Base-by-base conservation (phyloP, 2,329 filamentous ascomycete species). In the Colletotrichum caudatum region DNA sequence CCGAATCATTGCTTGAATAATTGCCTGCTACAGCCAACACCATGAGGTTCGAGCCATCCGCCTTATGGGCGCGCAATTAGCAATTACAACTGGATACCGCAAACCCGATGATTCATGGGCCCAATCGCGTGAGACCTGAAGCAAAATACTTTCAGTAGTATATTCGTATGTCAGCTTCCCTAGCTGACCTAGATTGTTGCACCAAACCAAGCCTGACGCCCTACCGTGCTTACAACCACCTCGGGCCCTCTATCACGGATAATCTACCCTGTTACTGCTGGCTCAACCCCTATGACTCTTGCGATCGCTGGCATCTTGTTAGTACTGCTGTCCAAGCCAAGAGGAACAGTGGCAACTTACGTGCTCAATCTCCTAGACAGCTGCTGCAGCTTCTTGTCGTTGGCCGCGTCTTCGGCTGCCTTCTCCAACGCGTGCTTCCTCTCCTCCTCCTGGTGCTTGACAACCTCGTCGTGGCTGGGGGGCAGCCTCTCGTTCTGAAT, bases 401-500 rank as follows among this genome's bases (percentile, higher is more conserved):
- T 97, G 75, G 97, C 95, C 26, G 96, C 96, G 76, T 98, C 95
- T 72, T 92, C 89, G 53, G 90, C 91, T 3, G 96, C 96, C 80
- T 94, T 91, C 84, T 97, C 92, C 75, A 99, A 84, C 18, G 96
- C 96, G 78, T 93, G 90, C 75, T 92, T 89, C 79, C 93, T 89
- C 77, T 94, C 94, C 78, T 94, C 92, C 78, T 94, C 93, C 73
- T 91, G 93, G 80, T 92, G 93, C 82, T 91, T 91, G 74, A 91
- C 88, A 26, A 98, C 95, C 82, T 99, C 96, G 60, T 98, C 95
- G 73, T 96, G 93, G 74, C 90, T 96, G 0, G 96, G 96, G 61
- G 96, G 96, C 74, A 99, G 86, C 74, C 94, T 90, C 84, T 99
- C 96, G 81, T 99, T 99, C 84, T 98, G 95, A 74, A 98, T 79